phyloP scores from a whole-genome alignment of 2,329 filamentous ascomycete genomes.

The Arthrocladium fulminans region DNA sequence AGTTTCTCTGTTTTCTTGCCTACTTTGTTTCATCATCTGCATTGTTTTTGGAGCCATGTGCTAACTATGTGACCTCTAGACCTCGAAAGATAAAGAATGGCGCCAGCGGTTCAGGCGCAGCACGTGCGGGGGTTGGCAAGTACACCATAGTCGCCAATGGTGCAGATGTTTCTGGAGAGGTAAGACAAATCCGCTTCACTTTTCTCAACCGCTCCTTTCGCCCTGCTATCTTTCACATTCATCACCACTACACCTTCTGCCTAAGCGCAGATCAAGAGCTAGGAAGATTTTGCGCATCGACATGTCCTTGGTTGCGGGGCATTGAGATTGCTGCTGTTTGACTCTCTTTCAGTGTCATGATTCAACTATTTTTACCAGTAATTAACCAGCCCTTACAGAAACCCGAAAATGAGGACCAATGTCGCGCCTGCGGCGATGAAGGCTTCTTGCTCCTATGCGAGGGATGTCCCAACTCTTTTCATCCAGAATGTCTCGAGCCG shows the following conservation, averaged over 20 bases:
- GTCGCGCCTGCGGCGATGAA: constrained; percentile 72
- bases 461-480: constrained; percentile 80
- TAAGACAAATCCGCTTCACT: constrained; percentile 32
- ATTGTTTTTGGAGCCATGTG: neutral
- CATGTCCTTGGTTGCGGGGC: neutral
- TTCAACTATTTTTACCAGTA: neutral
- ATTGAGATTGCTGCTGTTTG: neutral
- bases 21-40: neutral
- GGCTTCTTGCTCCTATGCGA: constrained; percentile 90
- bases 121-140: constrained; percentile 21
- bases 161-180: constrained; percentile 35
- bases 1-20: too few relatives aligned
- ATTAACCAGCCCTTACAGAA: constrained; percentile 6
- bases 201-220: constrained; percentile 10
- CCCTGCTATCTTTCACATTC: neutral
- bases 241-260: neutral
- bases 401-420: constrained; percentile 79
- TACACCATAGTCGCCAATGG: constrained; percentile 17
- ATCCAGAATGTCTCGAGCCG: constrained; percentile 80
- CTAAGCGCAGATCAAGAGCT: neutral
- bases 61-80: constrained; percentile 13
- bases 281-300: neutral
- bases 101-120: constrained; percentile 21
- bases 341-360: neutral
- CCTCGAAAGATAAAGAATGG: constrained; percentile 23